Evolutionary conservation across 345 rosid species (phyloP), one percentile per base, ranked within the genome.

Genomic region (Jatropha curcas): DNA sequence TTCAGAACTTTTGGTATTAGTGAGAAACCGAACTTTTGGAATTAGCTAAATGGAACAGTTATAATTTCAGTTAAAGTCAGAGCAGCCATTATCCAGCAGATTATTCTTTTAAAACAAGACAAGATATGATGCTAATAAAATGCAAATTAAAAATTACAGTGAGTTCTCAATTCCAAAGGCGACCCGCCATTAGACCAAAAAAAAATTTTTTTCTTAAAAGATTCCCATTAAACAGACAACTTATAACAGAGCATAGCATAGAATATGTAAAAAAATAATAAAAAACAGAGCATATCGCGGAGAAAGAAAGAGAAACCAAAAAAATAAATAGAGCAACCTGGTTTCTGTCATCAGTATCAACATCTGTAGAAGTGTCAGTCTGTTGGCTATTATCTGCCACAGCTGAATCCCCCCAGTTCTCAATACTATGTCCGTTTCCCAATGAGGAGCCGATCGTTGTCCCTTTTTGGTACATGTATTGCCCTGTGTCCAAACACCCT

Each of bases 281-380:
- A 28, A 51, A 56, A 31, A 43, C 11, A 41, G 30, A 62, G 45
- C 65, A 67, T 20, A 60, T 27, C 6, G 46, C 52, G 53, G 46
- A 53, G 68, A 37, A 27, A n/a, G n/a, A n/a, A n/a, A 33, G 50
- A 52, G 62, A 60, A 48, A 20, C 52, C 58, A 16, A 43, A 58
- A 53, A 5, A 22, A 41, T 22, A 43, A 51, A n/a, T n/a, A n/a
- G n/a, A n/a, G n/a, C n/a, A 14, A 91, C 98, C 91, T 91, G 94
- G 85, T 82, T 74, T 80, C 77, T 93, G 71, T 93, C 92, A 81
- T 93, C 98, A 70, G 86, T 86, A 80, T 91, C 97, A 68, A 88
- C 79, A 84, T 91, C 98, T 78, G 97, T 91, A 43, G 97, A 91
- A 81, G 97, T 90, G 86, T 91, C 98, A 80, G 98, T 93, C 73